These are phyloP conservation scores for Dictyostelium purpureum DNA, from an alignment of 78 protist species.

Conservation along the genomic window DNA sequence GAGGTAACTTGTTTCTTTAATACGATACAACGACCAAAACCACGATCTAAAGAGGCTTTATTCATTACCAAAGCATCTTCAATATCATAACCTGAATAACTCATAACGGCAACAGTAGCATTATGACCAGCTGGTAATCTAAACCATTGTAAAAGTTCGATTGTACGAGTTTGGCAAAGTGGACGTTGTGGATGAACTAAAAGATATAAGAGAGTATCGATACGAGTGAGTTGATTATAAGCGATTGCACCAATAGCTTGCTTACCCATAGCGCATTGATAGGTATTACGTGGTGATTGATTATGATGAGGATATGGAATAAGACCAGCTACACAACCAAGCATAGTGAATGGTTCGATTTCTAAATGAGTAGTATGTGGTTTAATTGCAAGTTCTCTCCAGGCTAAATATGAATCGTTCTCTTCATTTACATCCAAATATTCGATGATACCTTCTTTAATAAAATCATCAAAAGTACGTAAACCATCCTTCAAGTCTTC, in stretches of 20 bases:
- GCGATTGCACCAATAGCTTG: slow-evolving; percentile 99
- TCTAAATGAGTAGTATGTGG: slow-evolving; percentile 98
- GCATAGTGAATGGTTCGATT: slow-evolving; percentile 99
- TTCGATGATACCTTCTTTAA: slow-evolving; percentile 94
- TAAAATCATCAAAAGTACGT: slow-evolving; percentile 80
- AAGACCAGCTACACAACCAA: slow-evolving; percentile 99
- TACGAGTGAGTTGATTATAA: slow-evolving; percentile 95
- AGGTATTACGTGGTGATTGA: slow-evolving; percentile 99
- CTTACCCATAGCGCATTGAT: slow-evolving; percentile 99
- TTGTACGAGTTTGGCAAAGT: slow-evolving; percentile 96
- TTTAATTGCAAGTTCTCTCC: slow-evolving; percentile 83
- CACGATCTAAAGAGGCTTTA: slow-evolving; percentile 99
- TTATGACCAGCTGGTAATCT: slow-evolving; percentile 99
- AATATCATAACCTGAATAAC: slow-evolving; percentile 99
- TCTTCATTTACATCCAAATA: slow-evolving; percentile 99
- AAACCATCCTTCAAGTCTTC: slow-evolving; percentile 20
- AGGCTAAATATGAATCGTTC: slow-evolving; percentile 79
- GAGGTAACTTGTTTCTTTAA: slow-evolving; percentile 67
- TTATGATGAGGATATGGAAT: slow-evolving; percentile 99
- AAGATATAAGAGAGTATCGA: slow-evolving; percentile 99
- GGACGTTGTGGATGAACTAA: slow-evolving; percentile 99
- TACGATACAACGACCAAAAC: slow-evolving; percentile 97
- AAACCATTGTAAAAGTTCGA: slow-evolving; percentile 96
- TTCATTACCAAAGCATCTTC: slow-evolving; percentile 99
- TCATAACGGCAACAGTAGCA: slow-evolving; percentile 97